Percentiles rank a stretch among this genome's conserved stretches.
Evolutionary conservation across 1,284 basidiomycete species (phyloP).

Genomic region (Neolentinus lepideus): DNA sequence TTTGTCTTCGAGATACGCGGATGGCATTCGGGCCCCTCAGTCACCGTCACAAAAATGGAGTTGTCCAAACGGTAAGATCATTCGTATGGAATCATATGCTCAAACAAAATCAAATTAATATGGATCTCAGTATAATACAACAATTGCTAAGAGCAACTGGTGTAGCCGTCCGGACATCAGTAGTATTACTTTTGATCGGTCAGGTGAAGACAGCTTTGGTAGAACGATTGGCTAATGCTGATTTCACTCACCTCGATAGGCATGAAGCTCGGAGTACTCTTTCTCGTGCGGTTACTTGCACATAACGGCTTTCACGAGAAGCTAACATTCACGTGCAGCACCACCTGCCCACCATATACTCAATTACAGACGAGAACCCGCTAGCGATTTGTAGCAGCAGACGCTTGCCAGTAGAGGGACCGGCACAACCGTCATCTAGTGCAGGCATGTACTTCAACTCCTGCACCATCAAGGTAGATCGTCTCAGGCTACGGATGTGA

Average conservation of each 20-base stretch:
- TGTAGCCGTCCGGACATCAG: constrained; percentile 52
- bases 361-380: constrained; percentile 55
- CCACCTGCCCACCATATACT: constrained; percentile 63
- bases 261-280: constrained; percentile 50
- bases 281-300: constrained; percentile 40
- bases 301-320: not conserved
- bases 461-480: constrained; percentile 67
- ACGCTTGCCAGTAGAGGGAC: not conserved
- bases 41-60: constrained; percentile 37
- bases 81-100: not conserved
- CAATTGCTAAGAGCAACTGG: constrained; percentile 36
- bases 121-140: constrained; percentile 58
- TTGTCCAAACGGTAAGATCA: constrained; percentile 39
- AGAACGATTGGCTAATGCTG: constrained; percentile 5
- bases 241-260: constrained; percentile 30
- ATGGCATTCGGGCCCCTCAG: constrained; percentile 59
- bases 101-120: not conserved
- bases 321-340: constrained; percentile 36
- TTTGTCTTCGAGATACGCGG: constrained; percentile 66
- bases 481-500: not conserved
- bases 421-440: constrained; percentile 29
- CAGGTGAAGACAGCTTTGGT: too few species aligned
- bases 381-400: constrained; percentile 57
- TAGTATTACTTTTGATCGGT: constrained; percentile 56
- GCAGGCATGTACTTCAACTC: constrained; percentile 59